Percentiles rank a stretch among this genome's conserved stretches.
Evolutionary conservation across 352 stramenopile species (phyloP).

Genomic region (Phytopythium montanum): DNA sequence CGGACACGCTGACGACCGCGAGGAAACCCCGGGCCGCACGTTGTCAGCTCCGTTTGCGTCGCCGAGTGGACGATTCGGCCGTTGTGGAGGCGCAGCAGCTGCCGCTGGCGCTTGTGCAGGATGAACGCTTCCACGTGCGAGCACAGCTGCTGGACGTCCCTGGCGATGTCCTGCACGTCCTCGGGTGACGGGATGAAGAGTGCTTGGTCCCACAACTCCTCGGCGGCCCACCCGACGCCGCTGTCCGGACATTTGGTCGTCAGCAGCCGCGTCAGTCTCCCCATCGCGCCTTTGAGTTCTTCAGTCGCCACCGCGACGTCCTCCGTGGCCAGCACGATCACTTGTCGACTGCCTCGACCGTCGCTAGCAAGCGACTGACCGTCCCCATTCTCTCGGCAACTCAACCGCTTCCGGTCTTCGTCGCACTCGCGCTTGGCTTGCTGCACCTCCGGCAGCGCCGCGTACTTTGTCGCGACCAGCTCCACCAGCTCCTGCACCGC

Average conservation of each 20-base stretch:
- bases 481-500: slow-evolving; percentile 21
- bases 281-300: slow-evolving; percentile 29
- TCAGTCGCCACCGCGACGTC: slow-evolving; percentile 22
- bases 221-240: slow-evolving; percentile 38
- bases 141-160: slow-evolving; percentile 31
- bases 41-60: slow-evolving; percentile 33
- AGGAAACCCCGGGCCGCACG: slow-evolving; percentile 12
- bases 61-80: neutral
- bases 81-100: neutral
- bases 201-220: slow-evolving; percentile 54
- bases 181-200: slow-evolving; percentile 54
- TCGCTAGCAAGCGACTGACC: neutral
- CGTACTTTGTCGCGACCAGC: slow-evolving; percentile 25
- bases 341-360: neutral
- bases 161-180: slow-evolving; percentile 43
- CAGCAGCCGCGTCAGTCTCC: slow-evolving; percentile 25
- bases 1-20: neutral
- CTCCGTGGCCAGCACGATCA: slow-evolving; percentile 26
- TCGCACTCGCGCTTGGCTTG: slow-evolving; percentile 2
- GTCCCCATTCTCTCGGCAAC: neutral
- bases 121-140: slow-evolving; percentile 30
- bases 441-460: slow-evolving; percentile 12
- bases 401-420: neutral
- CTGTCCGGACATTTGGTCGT: slow-evolving; percentile 41
- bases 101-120: slow-evolving; percentile 7